Evolutionary conservation across 228 moss, liverwort and hornwort species (phyloP), one percentile per base, ranked within the genome.

Genomic region (Sphagnum magellanicum): DNA sequence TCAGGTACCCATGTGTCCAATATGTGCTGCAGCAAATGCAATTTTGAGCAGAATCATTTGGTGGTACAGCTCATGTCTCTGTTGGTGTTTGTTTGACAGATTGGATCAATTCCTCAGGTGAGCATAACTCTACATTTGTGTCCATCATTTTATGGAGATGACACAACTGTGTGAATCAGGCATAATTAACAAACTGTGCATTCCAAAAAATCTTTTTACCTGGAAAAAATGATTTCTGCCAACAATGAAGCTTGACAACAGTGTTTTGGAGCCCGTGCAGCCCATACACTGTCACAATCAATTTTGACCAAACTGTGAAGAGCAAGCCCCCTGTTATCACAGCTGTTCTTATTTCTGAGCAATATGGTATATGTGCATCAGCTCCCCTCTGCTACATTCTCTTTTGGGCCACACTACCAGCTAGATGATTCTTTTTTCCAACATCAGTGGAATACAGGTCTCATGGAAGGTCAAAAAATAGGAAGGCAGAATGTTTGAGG

Each of bases 21-120:
- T 16, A 55, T 8, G 55, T 55, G 9, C 55, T 8, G 55, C 55
- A 55, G 55, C 8, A 55, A 55, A 8, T 55, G 55, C 12, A 12
- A 55, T 55, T 55, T 55, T 55, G 55, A 8, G 49, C 9, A 48
- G 16, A 14, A 15, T 17, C 10, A 6, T 49, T 48, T 15, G 53
- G 16, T 69, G 46, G 58, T 48, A 9, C 6, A 51, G 46, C 13
- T 5, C 62, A 14, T 60, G 8, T 55, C 55, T 55, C 9, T 72
- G 65, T 51, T 77, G 68, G 67, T 68, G 53, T 71, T 5, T 66
- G 32, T 63, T 48, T 49, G 60, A 61, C 88, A 95, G 95, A 78
- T 79, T 92, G 74, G 78, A 90, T 64, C 89, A 92, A 77, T 92
- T 92, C 84, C 12, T 80, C 73, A 95, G 92, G 95, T 92, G 67